These are phyloP conservation scores for Yarrowia porcina DNA, from an alignment of 805 yeast species.

Conservation along the genomic window DNA sequence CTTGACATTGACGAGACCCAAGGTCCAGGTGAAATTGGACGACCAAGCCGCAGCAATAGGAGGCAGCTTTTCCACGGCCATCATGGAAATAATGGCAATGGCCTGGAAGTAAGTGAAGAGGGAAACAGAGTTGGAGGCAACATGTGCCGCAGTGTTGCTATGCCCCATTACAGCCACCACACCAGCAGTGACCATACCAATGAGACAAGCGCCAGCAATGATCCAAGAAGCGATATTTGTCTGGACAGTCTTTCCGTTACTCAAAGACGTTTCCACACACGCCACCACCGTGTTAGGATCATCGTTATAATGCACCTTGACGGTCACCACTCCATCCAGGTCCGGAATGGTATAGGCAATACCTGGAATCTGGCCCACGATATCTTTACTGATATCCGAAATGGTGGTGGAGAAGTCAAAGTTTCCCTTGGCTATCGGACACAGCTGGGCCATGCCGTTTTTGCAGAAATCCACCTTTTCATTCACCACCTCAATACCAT, in stretches of 20 bases:
- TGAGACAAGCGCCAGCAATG: conserved; percentile 83
- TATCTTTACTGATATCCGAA: conserved; percentile 39
- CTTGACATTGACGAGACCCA: conserved; percentile 75
- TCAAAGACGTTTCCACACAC: conserved; percentile 82
- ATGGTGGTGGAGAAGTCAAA: conserved; percentile 52
- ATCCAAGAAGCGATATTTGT: conserved; percentile 94
- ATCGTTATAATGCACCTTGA: conserved; percentile 57
- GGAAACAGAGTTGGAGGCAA: conserved; percentile 93
- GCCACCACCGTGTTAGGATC: conserved; percentile 57
- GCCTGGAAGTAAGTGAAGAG: conserved; percentile 91
- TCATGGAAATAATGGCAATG: conserved; percentile 87
- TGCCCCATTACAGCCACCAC: conserved; percentile 84
- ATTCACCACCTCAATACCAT: conserved; percentile 67
- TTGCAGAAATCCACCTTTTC: conserved; percentile 62
- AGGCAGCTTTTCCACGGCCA: conserved; percentile 88
- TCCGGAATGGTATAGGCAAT: conserved; percentile 91
- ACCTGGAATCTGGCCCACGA: conserved; percentile 61
- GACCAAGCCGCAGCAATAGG: conserved; percentile 99
- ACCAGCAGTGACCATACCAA: conserved; percentile 85
- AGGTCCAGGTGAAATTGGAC: conserved; percentile 93
- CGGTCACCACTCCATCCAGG: conserved; percentile 85
- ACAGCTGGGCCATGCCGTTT: conserved; percentile 50
- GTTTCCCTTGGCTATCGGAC: conserved; percentile 88
- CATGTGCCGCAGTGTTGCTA: conserved; percentile 90
- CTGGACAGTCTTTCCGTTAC: conserved; percentile 92